phyloP scores from a whole-genome alignment of 208 protist genomes.

The Sergeia podlipaevii region DNA sequence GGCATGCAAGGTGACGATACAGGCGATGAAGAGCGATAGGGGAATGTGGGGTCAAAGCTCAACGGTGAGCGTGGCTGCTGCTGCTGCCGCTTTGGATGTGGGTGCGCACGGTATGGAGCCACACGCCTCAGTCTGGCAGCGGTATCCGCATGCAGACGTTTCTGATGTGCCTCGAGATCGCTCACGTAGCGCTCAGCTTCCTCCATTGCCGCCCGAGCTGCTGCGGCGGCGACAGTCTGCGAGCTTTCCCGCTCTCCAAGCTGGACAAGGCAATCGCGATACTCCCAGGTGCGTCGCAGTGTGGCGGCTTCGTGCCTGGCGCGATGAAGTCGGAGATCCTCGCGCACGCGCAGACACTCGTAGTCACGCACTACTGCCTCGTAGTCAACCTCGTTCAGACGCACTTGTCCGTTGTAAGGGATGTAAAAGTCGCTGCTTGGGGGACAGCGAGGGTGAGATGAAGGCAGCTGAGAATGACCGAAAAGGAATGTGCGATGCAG shows the following conservation, averaged over 20 bases:
- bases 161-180: constrained; percentile 21
- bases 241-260: constrained; percentile 13
- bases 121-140: neutral
- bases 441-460: neutral
- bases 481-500: neutral
- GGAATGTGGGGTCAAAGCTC: too few species aligned
- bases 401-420: neutral
- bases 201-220: constrained; percentile 21
- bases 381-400: too few species aligned
- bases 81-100: too few species aligned
- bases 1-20: too few species aligned
- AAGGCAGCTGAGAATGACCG: neutral
- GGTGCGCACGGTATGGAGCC: neutral
- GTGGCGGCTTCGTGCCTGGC: constrained; percentile 40
- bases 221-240: constrained; percentile 21
- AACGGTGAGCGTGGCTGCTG: constrained; percentile 33
- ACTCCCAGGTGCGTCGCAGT: constrained; percentile 38
- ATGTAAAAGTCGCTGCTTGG: neutral
- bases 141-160: constrained; percentile 12
- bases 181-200: constrained; percentile 33
- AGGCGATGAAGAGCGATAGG: too few species aligned
- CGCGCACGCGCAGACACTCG: constrained; percentile 17
- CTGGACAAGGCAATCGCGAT: constrained; percentile 21
- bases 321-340: constrained; percentile 38
- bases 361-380: constrained; percentile 15